Conservation (phyloP, 108 stramenopile species). For the Discostella stelligeroides region DNA sequence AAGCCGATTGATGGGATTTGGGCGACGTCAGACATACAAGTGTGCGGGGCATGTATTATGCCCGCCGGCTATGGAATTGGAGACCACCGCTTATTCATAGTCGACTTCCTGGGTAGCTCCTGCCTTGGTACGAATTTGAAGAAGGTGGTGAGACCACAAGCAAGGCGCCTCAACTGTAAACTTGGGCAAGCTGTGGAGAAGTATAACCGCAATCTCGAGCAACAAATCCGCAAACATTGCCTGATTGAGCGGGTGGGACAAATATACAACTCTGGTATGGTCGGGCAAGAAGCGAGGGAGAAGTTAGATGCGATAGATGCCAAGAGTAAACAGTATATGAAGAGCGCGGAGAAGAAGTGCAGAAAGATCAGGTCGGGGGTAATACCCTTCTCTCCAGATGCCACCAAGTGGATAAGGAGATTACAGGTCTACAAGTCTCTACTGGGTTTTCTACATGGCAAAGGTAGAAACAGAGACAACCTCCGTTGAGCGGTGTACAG, state of each 20-base stretch:
- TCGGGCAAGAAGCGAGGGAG: neutral
- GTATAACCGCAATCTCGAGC: slow-evolving; percentile 3
- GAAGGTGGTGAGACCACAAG: neutral
- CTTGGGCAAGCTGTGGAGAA: slow-evolving; percentile 1
- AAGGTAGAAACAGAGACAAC: slow-evolving; percentile 15
- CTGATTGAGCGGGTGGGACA: neutral
- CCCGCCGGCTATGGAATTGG: too few relatives aligned
- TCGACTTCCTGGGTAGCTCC: slow-evolving; percentile 12
- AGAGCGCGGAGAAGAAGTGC: slow-evolving; percentile 30
- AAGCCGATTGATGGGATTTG: too few relatives aligned
- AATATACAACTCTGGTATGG: neutral
- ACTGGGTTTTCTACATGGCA: slow-evolving; percentile 8
- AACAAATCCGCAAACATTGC: neutral
- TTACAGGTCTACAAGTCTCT: too few relatives aligned
- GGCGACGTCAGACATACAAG: slow-evolving; percentile 13
- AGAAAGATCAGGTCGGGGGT: slow-evolving; percentile 14
- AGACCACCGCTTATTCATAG: slow-evolving; percentile 10
- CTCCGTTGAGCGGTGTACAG: slow-evolving; percentile 5
- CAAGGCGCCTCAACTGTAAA: slow-evolving; percentile 8
- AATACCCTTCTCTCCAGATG: too few relatives aligned
- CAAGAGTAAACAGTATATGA: slow-evolving; percentile 14
- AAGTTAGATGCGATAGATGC: slow-evolving; percentile 8
- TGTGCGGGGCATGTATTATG: slow-evolving; percentile 14
- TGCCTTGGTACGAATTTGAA: neutral
- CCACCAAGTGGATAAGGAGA: too few relatives aligned